A percentile compares a stretch with the other conserved stretches of the same genome.
phyloP scores from a whole-genome alignment of 345 rosid species.

The Populus ilicifolia region DNA sequence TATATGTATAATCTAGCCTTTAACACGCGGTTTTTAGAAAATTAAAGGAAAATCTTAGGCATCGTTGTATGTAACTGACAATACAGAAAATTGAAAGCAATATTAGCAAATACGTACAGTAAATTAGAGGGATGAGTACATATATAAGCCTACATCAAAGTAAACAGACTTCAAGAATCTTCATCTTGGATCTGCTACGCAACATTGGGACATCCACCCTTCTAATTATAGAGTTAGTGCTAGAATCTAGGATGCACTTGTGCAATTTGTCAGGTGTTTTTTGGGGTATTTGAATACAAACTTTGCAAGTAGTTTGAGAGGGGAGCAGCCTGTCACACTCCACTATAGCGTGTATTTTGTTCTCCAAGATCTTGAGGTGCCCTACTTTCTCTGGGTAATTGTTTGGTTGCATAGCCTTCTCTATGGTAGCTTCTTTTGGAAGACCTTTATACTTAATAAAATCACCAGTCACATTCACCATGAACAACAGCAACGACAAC shows the following conservation, averaged over 20 bases:
- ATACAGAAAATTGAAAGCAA: background rate
- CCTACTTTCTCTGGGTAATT: background rate
- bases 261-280: background rate
- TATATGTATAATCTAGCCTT: background rate
- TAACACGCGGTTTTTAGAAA: too few species aligned
- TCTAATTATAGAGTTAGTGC: too few species aligned
- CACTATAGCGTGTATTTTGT: background rate
- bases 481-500: too few species aligned
- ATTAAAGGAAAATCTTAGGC: background rate
- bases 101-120: background rate
- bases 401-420: background rate
- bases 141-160: too few species aligned
- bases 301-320: too few species aligned
- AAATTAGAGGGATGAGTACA: background rate
- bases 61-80: background rate
- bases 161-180: too few species aligned
- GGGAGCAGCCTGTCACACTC: background rate
- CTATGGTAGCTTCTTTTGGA: background rate
- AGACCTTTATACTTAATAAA: background rate
- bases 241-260: background rate
- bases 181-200: too few species aligned
- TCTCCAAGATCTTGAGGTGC: background rate
- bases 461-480: background rate
- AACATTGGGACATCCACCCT: too few species aligned
- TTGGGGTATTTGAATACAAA: too few species aligned